These are phyloP conservation scores for Alternaria sp. DNA, from an alignment of 2,329 filamentous ascomycete species.

Conservation along the genomic window DNA sequence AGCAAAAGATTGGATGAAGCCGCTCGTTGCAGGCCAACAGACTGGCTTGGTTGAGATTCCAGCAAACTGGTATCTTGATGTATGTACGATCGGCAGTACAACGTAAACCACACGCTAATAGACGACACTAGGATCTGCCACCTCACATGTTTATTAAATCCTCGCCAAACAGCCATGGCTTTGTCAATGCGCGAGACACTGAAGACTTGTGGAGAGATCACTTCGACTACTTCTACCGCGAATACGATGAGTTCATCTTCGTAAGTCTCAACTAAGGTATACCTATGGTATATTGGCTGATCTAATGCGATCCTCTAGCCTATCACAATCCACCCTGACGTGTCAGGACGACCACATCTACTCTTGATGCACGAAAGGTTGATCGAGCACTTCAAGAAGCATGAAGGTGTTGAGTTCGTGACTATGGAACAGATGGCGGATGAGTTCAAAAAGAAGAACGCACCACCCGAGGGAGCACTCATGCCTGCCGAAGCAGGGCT, in stretches of 20 bases:
- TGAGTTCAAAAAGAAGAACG: conserved; percentile 74
- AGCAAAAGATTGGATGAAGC: conserved; percentile 73
- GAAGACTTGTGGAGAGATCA: conserved; percentile 72
- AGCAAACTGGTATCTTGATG: conserved; percentile 69
- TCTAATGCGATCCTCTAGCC: conserved; percentile 51
- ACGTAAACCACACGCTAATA: conserved; percentile 27
- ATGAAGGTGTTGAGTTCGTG: conserved; percentile 71
- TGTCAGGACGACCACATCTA: conserved; percentile 71
- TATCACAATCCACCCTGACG: conserved; percentile 78
- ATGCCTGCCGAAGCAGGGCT: conserved; percentile 66
- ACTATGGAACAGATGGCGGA: conserved; percentile 77
- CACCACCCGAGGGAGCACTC: conserved; percentile 64
- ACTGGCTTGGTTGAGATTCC: conserved; percentile 75
- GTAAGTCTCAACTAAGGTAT: conserved; percentile 56
- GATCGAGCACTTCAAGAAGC: conserved; percentile 73
- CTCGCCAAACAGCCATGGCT: conserved; percentile 70
- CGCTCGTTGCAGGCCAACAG: conserved; percentile 65
- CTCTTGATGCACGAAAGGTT: conserved; percentile 75
- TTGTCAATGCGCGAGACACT: conserved; percentile 63
- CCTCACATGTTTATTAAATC: conserved; percentile 78
- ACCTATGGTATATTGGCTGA: neutral
- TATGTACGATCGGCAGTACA: conserved; percentile 3
- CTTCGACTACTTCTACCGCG: conserved; percentile 77
- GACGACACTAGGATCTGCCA: conserved; percentile 54
- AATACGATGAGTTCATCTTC: conserved; percentile 80